These are phyloP conservation scores for Epichloe brachyelytri DNA, from an alignment of 2,329 filamentous ascomycete species.

Conservation along the genomic window DNA sequence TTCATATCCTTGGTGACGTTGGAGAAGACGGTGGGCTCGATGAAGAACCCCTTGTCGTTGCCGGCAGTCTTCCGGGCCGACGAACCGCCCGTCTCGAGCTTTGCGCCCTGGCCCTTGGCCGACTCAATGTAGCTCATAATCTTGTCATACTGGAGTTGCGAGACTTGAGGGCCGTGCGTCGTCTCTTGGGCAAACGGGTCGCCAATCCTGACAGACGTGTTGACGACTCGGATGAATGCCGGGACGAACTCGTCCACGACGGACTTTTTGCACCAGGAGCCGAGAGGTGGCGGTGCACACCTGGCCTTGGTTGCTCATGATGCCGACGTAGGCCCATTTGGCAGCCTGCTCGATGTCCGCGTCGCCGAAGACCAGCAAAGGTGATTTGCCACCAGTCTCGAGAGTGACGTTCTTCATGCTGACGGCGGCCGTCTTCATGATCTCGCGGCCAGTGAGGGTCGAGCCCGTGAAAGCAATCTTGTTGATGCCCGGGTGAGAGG, in stretches of 20 bases:
- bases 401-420: conserved; percentile 55
- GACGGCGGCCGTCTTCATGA: conserved; percentile 62
- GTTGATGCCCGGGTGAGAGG: conserved; percentile 53
- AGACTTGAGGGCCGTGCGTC: conserved; percentile 64
- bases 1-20: conserved; percentile 27
- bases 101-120: conserved; percentile 60
- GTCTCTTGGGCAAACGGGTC: conserved; percentile 57
- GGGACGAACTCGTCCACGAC: conserved; percentile 51
- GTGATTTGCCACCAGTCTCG: conserved; percentile 55
- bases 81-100: conserved; percentile 50
- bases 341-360: conserved; percentile 56
- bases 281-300: conserved; percentile 53
- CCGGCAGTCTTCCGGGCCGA: conserved; percentile 19
- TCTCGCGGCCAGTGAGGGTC: conserved; percentile 56
- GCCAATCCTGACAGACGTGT: conserved; percentile 49
- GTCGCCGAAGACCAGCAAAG: conserved; percentile 51
- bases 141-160: conserved; percentile 56
- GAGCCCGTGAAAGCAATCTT: conserved; percentile 73
- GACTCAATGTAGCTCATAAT: conserved; percentile 57
- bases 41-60: conserved; percentile 31
- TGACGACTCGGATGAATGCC: conserved; percentile 46
- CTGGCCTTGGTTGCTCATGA: conserved; percentile 50
- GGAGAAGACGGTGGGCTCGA: conserved; percentile 33
- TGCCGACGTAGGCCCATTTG: conserved; percentile 39
- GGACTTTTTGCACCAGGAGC: conserved; percentile 48